phyloP scores from a whole-genome alignment of 2,329 filamentous ascomycete genomes.

The Setomelanomma holmii region DNA sequence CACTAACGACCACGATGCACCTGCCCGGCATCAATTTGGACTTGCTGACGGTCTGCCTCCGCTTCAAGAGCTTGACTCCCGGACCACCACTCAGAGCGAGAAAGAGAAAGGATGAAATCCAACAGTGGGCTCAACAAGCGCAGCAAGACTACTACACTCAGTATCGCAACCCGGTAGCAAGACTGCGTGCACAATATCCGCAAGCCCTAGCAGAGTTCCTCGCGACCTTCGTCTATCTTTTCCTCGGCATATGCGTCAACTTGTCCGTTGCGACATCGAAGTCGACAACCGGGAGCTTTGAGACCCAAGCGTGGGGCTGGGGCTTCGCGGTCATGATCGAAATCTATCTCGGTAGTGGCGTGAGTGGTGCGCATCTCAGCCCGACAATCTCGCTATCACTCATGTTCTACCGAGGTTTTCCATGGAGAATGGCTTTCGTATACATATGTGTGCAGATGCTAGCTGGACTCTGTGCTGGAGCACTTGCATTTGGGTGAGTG shows the following conservation, averaged over 20 bases:
- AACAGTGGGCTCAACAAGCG: conserved; percentile 53
- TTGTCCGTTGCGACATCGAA: conserved; percentile 57
- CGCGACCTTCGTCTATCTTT: conserved; percentile 44
- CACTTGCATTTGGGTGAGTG: conserved; percentile 50
- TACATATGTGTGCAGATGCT: conserved; percentile 62
- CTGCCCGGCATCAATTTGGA: conserved; percentile 43
- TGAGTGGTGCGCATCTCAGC: conserved; percentile 59
- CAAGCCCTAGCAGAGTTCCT: conserved; percentile 63
- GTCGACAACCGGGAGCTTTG: conserved; percentile 45
- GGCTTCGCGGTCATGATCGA: conserved; percentile 62
- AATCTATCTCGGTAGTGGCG: conserved; percentile 55
- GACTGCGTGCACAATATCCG: conserved; percentile 59
- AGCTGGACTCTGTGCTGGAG: conserved; percentile 57
- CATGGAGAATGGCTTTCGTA: conserved; percentile 57
- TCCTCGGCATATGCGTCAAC: conserved; percentile 60
- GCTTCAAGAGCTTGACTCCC: conserved; percentile 33
- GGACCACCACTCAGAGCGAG: conserved; percentile 37
- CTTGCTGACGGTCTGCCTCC: conserved; percentile 55
- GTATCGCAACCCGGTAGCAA: conserved; percentile 60
- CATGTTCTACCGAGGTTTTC: conserved; percentile 66
- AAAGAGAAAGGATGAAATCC: conserved; percentile 47
- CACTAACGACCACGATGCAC: conserved; percentile 12
- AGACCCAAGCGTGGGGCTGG: conserved; percentile 53
- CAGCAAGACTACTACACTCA: conserved; percentile 57
- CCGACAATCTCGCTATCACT: conserved; percentile 54